A percentile compares a stretch with the other conserved stretches of the same genome.
Evolutionary conservation across 2,329 filamentous ascomycete species (phyloP).

Genomic region (Alternaria burnsii): DNA sequence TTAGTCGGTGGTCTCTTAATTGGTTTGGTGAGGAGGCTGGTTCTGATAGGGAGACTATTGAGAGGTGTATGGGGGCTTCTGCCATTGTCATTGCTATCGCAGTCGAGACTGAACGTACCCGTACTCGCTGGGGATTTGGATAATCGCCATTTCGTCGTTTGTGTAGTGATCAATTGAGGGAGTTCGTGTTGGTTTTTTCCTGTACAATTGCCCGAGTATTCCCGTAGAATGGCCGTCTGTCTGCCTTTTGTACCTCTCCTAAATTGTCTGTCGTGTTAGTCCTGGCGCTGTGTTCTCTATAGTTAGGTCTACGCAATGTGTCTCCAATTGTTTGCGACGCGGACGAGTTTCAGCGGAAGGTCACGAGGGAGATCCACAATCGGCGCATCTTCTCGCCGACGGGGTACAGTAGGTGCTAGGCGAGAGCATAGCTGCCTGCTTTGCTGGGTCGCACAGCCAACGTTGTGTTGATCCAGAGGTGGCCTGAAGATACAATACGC

Average conservation of each 20-base stretch:
- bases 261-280: neutral
- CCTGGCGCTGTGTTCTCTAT: neutral
- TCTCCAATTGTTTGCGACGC: slow-evolving; percentile 10
- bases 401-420: slow-evolving; percentile 1
- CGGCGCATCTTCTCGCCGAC: slow-evolving; percentile 28
- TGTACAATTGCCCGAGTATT: neutral
- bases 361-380: neutral
- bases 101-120: slow-evolving; percentile 34
- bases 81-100: neutral
- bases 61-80: neutral
- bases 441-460: neutral
- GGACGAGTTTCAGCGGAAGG: slow-evolving; percentile 38
- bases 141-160: slow-evolving; percentile 25
- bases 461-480: neutral
- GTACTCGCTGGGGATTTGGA: slow-evolving; percentile 40
- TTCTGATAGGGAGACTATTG: neutral
- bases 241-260: neutral
- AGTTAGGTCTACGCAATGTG: neutral
- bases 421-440: neutral
- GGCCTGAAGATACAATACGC: neutral
- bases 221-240: neutral
- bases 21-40: neutral
- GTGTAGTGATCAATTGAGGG: slow-evolving; percentile 1
- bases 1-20: slow-evolving; percentile 14
- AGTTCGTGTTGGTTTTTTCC: neutral